These are phyloP conservation scores for Entophlyctis luteolus DNA, from an alignment of 192 early-diverging fungal genomes.

Conservation along the genomic window DNA sequence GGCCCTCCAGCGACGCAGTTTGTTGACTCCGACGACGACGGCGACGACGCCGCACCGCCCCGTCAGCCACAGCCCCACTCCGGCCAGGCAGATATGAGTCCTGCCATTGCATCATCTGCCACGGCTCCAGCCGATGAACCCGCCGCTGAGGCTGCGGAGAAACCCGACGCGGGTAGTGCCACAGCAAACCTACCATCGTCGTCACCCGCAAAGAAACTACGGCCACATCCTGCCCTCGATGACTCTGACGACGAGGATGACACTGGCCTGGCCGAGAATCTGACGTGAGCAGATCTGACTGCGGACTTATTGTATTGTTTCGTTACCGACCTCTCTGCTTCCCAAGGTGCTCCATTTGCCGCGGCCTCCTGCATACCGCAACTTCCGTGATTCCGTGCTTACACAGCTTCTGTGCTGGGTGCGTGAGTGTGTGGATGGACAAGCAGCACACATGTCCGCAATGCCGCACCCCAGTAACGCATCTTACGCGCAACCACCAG, in stretches of 20 bases:
- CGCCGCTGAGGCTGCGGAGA: neutral
- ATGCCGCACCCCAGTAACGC: constrained; percentile 16
- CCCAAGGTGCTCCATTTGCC: constrained; percentile 28
- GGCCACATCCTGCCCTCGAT: neutral
- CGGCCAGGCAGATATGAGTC: neutral
- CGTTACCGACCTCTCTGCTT: neutral
- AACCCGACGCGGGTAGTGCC: neutral
- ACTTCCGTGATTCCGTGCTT: constrained; percentile 25
- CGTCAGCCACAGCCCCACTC: neutral
- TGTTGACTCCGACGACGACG: no score
- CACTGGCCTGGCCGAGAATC: neutral
- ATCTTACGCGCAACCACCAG: constrained; percentile 25
- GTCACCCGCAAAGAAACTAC: neutral
- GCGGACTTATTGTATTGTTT: neutral
- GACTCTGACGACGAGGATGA: neutral
- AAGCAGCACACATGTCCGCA: constrained; percentile 16
- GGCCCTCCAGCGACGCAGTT: neutral
- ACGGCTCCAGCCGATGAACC: neutral
- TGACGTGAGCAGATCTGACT: neutral
- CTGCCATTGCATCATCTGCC: neutral
- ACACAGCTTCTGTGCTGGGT: constrained; percentile 37
- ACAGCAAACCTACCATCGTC: neutral
- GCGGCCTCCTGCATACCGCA: constrained; percentile 21
- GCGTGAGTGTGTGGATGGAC: constrained; percentile 22
- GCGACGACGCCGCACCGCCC: no score